phyloP scores from a whole-genome alignment of 495 filamentous ascomycete species.

The Aspergillus heteromorphus region DNA sequence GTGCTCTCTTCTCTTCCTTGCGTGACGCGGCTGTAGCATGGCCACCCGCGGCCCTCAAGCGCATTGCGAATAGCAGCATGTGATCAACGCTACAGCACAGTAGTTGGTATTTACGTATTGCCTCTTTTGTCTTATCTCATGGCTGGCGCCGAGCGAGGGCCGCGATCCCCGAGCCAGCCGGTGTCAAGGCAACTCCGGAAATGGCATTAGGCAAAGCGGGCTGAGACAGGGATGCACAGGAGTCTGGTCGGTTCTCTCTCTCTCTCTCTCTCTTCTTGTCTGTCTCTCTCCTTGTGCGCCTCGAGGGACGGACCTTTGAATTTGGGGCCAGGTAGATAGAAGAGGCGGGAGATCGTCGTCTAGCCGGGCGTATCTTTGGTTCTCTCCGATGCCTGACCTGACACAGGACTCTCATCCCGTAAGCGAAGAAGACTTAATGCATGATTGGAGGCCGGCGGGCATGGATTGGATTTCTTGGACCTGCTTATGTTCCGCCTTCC shows the following conservation, averaged over 20 bases:
- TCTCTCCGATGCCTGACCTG: neutral
- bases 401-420: neutral
- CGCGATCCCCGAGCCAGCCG: neutral
- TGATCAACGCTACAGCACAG: slow-evolving; percentile 12
- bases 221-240: neutral
- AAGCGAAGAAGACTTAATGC: slow-evolving; percentile 4
- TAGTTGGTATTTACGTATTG: slow-evolving; percentile 4
- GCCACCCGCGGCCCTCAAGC: neutral
- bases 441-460: neutral
- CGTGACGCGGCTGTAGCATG: slow-evolving; percentile 3
- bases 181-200: neutral
- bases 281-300: neutral
- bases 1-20: slow-evolving; percentile 10
- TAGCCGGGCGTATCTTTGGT: slow-evolving; percentile 5
- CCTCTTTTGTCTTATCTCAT: neutral
- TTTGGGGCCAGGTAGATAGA: neutral
- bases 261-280: neutral
- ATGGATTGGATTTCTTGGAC: neutral
- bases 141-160: neutral
- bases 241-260: neutral
- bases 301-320: neutral
- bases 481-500: neutral
- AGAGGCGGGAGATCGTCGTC: slow-evolving; percentile 18
- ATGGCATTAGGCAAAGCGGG: neutral
- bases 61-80: slow-evolving; percentile 5